These are phyloP conservation scores for Carex scoparia DNA, from an alignment of 176 grass and related monocot genomes.

Conservation along the genomic window DNA sequence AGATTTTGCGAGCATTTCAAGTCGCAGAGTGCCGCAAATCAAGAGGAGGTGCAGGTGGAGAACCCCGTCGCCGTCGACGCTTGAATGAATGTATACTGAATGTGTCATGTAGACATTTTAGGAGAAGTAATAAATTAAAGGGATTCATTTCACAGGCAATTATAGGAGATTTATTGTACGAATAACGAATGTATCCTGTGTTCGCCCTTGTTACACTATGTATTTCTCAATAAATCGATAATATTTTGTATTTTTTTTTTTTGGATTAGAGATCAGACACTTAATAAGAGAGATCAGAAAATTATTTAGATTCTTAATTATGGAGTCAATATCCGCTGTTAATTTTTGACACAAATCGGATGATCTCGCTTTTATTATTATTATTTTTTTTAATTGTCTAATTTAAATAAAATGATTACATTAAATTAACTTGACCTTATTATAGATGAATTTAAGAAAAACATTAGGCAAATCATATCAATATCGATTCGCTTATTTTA, in stretches of 20 bases:
- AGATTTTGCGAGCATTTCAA: conserved; percentile 53
- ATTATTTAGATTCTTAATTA: too few relatives aligned
- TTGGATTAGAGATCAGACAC: not conserved
- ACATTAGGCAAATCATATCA: too few relatives aligned
- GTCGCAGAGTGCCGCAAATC: not conserved
- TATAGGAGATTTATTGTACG: not conserved
- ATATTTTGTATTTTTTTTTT: not conserved
- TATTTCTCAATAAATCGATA: not conserved
- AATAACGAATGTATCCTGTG: not conserved
- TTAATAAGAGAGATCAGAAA: not conserved
- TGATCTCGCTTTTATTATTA: too few relatives aligned
- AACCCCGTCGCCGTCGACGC: not conserved
- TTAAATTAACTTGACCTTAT: too few relatives aligned
- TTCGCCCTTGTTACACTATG: not conserved
- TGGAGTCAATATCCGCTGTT: too few relatives aligned
- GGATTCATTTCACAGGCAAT: not conserved
- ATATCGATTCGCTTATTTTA: too few relatives aligned
- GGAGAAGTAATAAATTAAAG: not conserved
- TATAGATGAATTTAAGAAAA: too few relatives aligned
- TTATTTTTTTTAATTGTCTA: too few relatives aligned
- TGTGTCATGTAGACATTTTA: too few relatives aligned
- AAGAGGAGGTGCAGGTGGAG: not conserved
- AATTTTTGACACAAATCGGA: too few relatives aligned
- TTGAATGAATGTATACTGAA: not conserved
- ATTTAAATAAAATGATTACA: too few relatives aligned